Base-by-base conservation (phyloP, 2,329 filamentous ascomycete species). In the Epichloe brachyelytri region DNA sequence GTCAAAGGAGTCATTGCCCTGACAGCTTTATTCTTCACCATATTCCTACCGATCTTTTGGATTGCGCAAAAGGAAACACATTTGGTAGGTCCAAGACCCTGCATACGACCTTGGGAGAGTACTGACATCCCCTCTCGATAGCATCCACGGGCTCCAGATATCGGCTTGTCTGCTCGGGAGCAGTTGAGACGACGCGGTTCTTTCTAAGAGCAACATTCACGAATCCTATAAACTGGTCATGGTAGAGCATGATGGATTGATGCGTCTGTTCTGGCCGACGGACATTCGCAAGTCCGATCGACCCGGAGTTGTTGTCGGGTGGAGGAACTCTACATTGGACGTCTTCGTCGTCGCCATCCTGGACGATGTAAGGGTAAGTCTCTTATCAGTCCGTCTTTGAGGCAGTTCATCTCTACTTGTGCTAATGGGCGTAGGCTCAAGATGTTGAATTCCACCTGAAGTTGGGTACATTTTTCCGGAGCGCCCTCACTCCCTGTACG, bases 211-310 rank as follows among this genome's bases (percentile, higher is more conserved):
- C 17, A 7, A 22, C 15, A 5, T 33, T 15, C 12, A 44, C 59
- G 59, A 63, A 51, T 51, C 50, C 46, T 49, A 50, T 50, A 48
- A 50, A 59, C 58, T 64, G 71, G 78, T 75, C 76, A 83, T 83
- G 80, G 73, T 79, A 73, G 79, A 80, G 71, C 76, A 82, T 76
- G 80, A 93, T 87, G 90, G 87, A 63, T 76, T 97, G 74, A 88
- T 97, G 83, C 88, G 93, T 75, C 83, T 98, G 73, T 97, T 98
- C 74, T 98, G 93, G 93, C 94, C 93, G 62, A 86, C 86, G 63
- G 90, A 95, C 71, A 82, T 88, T 62, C 77, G 79, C 50, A 78
- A 76, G 67, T 86, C 83, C 51, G 79, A 81, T 58, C 75, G 79
- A 52, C 80, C 88, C 41, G 93, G 91, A 43, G 86, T 96, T 54